phyloP scores from a whole-genome alignment of 2,329 filamentous ascomycete genomes.

The Xylariaceae sp. region DNA sequence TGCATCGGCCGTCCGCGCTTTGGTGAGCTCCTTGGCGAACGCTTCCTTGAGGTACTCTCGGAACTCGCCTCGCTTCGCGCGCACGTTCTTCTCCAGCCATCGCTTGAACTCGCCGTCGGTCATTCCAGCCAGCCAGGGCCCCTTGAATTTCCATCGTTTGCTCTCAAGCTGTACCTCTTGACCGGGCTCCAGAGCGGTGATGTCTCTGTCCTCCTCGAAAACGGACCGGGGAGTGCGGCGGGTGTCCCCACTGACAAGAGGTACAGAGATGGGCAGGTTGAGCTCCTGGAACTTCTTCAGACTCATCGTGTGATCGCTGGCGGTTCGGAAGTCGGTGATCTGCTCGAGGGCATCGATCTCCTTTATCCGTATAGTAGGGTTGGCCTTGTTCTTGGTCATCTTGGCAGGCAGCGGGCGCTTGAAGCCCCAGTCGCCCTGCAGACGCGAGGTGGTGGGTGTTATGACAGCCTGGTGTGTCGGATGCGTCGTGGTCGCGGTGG shows the following conservation, averaged over 20 bases:
- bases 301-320: constrained; percentile 74
- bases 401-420: constrained; percentile 78
- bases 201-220: constrained; percentile 54
- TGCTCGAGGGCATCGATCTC: constrained; percentile 80
- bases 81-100: constrained; percentile 51
- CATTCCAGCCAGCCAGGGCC: constrained; percentile 61
- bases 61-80: constrained; percentile 50
- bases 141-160: constrained; percentile 60
- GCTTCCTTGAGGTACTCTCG: constrained; percentile 45
- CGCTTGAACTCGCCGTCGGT: constrained; percentile 53
- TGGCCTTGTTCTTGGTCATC: constrained; percentile 64
- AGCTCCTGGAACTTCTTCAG: constrained; percentile 84
- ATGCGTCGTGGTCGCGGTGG: constrained; percentile 67
- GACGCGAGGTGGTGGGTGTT: constrained; percentile 66
- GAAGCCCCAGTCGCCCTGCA: constrained; percentile 84
- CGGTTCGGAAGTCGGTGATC: constrained; percentile 81
- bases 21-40: constrained; percentile 43
- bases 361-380: constrained; percentile 71
- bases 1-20: constrained; percentile 33
- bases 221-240: constrained; percentile 40
- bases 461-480: constrained; percentile 82
- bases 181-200: constrained; percentile 39
- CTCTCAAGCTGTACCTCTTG: constrained; percentile 34
- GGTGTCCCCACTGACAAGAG: constrained; percentile 22
- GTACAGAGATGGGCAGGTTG: constrained; percentile 62